These are phyloP conservation scores for Hygrophoropsis aurantiaca DNA, from an alignment of 768 basidiomycete species.

Conservation along the genomic window DNA sequence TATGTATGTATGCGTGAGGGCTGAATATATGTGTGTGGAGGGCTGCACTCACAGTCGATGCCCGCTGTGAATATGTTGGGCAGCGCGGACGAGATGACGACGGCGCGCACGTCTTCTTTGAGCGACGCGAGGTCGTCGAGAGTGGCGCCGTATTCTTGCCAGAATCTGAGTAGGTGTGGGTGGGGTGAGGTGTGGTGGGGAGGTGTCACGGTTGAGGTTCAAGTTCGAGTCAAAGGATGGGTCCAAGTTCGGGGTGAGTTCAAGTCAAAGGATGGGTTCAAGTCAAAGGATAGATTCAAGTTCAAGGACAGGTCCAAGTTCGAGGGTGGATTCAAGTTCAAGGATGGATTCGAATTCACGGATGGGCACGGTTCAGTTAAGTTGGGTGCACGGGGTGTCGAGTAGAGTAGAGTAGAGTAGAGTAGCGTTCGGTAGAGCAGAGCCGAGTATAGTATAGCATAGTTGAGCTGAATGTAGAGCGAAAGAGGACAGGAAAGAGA, in stretches of 20 bases:
- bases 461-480: not conserved
- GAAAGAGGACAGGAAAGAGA: not conserved
- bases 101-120: conserved; percentile 56
- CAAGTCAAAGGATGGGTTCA: too few relatives aligned
- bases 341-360: too few relatives aligned
- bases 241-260: conserved; percentile 5
- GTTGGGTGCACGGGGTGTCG: too few relatives aligned
- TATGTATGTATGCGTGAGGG: not conserved
- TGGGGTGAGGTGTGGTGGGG: not conserved
- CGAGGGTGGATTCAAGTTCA: not conserved
- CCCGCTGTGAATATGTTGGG: conserved; percentile 83
- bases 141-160: conserved; percentile 63
- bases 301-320: not conserved
- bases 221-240: not conserved
- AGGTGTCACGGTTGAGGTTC: too few relatives aligned
- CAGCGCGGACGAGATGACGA: conserved; percentile 70
- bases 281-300: not conserved
- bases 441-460: too few relatives aligned
- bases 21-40: not conserved
- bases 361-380: too few relatives aligned
- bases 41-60: conserved; percentile 64
- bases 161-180: conserved; percentile 48
- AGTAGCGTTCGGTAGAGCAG: too few relatives aligned
- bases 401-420: too few relatives aligned
- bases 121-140: conserved; percentile 57